phyloP scores from a whole-genome alignment of 495 filamentous ascomycete species.

The Podospora didyma region DNA sequence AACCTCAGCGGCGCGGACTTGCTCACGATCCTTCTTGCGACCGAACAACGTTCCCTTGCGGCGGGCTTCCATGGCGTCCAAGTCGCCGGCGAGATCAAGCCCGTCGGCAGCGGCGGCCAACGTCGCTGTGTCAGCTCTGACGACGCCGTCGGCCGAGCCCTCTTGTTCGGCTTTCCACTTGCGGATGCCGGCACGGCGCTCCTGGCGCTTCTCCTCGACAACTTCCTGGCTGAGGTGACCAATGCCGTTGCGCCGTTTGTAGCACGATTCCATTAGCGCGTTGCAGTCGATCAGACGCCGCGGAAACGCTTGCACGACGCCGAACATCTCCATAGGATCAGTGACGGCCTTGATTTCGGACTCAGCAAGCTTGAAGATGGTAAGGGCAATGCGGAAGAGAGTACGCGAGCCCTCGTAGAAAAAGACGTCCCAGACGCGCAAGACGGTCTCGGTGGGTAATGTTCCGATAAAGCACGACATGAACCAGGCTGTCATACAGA shows the following conservation, averaged over 20 bases:
- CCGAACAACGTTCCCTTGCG: conserved; percentile 40
- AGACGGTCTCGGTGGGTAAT: conserved; percentile 81
- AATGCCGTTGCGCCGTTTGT: conserved; percentile 74
- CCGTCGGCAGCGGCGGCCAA: conserved; percentile 13
- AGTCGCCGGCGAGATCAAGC: conserved; percentile 24
- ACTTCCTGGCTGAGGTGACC: conserved; percentile 69
- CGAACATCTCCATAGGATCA: conserved; percentile 95
- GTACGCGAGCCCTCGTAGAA: conserved; percentile 96
- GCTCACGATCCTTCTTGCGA: conserved; percentile 26
- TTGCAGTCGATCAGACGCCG: conserved; percentile 77
- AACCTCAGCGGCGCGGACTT: conserved; percentile 27
- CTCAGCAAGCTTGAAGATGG: conserved; percentile 90
- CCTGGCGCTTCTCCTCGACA: conserved; percentile 57
- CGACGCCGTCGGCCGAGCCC: conserved; percentile 16
- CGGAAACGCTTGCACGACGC: conserved; percentile 89
- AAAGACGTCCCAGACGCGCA: conserved; percentile 92
- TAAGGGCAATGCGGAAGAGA: conserved; percentile 88
- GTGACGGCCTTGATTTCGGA: conserved; percentile 70
- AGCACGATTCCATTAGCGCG: conserved; percentile 73
- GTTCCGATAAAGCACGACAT: conserved; percentile 96
- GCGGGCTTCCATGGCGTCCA: conserved; percentile 22
- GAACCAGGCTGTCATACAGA: conserved; percentile 96
- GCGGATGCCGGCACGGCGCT: conserved; percentile 48
- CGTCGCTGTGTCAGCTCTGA: neutral
- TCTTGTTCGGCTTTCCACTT: conserved; percentile 42